phyloP scores from a whole-genome alignment of 257 asterid genomes.

The Nyctanthes arbortristis region DNA sequence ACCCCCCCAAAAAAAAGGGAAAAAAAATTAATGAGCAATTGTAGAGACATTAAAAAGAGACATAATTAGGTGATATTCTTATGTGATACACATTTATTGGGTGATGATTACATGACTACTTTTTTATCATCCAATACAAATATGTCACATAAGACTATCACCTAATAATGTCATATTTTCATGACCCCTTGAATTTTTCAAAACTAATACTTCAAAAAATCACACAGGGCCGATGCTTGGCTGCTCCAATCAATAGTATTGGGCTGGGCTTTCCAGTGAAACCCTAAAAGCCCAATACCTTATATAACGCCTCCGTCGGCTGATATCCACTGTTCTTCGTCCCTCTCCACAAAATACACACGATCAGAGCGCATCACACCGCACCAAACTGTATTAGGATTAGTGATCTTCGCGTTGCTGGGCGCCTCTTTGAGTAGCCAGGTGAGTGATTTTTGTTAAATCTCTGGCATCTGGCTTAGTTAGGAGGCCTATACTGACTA shows the following conservation, averaged over 20 bases:
- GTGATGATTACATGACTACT: no score
- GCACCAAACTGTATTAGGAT: not conserved
- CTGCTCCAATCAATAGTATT: not conserved
- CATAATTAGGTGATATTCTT: no score
- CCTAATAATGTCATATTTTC: no score
- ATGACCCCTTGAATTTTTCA: no score
- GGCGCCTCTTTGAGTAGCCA: constrained; percentile 33
- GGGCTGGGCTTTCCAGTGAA: not conserved
- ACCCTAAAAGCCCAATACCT: constrained; percentile 7
- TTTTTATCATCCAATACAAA: no score
- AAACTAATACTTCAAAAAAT: no score
- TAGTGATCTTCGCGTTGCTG: not conserved
- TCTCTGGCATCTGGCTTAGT: constrained; percentile 33
- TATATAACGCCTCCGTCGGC: not conserved
- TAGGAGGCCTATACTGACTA: constrained; percentile 24
- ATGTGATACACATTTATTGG: no score
- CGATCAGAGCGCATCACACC: not conserved
- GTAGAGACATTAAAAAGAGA: no score
- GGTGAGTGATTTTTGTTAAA: not conserved
- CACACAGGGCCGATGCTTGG: not conserved
- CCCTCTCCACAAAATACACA: not conserved
- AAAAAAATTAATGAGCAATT: no score
- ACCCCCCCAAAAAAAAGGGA: no score
- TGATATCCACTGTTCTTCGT: not conserved
- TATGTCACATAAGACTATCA: no score